These are phyloP conservation scores for Tricladium varicosporioides DNA, from an alignment of 2,329 filamentous ascomycete genomes.

Conservation along the genomic window DNA sequence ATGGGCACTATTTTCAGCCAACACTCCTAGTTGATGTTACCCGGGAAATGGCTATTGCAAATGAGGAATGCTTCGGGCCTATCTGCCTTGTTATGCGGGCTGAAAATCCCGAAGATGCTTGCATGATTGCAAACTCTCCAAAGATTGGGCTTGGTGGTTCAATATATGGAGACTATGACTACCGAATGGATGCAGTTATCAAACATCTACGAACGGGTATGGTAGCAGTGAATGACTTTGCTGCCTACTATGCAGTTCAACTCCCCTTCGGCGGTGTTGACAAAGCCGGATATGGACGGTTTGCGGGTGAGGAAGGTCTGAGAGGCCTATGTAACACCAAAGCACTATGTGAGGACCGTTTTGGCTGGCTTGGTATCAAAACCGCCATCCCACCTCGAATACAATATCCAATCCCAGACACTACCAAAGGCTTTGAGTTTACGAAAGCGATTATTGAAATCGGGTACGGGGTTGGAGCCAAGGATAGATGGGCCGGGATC, in stretches of 20 bases:
- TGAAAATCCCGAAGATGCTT: conserved; percentile 58
- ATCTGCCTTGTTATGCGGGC: conserved; percentile 84
- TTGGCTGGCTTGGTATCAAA: conserved; percentile 57
- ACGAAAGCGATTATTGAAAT: conserved; percentile 58
- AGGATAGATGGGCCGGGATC: conserved; percentile 29
- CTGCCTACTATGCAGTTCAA: conserved; percentile 87
- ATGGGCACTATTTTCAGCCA: conserved; percentile 88
- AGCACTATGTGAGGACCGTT: conserved; percentile 76
- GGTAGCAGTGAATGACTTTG: conserved; percentile 96
- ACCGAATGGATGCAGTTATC: conserved; percentile 63
- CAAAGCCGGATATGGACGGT: conserved; percentile 88
- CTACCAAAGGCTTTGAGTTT: conserved; percentile 63
- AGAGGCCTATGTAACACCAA: conserved; percentile 84
- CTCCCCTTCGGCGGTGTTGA: conserved; percentile 81
- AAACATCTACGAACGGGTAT: conserved; percentile 75
- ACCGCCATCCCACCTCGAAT: conserved; percentile 80
- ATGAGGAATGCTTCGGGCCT: conserved; percentile 89
- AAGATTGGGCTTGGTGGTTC: conserved; percentile 83
- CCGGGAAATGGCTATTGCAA: conserved; percentile 79
- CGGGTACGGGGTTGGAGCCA: conserved; percentile 50
- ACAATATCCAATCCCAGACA: conserved; percentile 74
- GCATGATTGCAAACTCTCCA: conserved; percentile 79
- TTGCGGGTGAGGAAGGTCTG: conserved; percentile 87
- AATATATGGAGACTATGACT: conserved; percentile 73
- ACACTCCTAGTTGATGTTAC: conserved; percentile 92